phyloP scores from a whole-genome alignment of 106 monocot genomes.

The Allium cepa region DNA sequence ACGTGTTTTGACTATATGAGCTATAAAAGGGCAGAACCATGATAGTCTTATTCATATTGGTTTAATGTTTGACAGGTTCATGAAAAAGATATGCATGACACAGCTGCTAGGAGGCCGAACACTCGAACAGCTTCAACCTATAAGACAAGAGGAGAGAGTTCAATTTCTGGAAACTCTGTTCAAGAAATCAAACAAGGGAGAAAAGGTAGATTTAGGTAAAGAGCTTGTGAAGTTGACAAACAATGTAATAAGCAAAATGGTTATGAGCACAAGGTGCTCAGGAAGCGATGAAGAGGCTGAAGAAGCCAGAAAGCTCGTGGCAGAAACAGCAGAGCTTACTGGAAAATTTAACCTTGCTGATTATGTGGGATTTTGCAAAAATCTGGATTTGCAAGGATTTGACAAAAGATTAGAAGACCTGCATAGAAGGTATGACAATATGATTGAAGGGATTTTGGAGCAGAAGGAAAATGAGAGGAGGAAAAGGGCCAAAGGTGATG shows the following conservation, averaged over 20 bases:
- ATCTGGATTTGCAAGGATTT: conserved; percentile 42
- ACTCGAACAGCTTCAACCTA: conserved; percentile 25
- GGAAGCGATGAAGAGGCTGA: conserved; percentile 15
- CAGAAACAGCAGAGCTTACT: conserved; percentile 31
- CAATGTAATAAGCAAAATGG: conserved; percentile 36
- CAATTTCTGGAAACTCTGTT: conserved; percentile 3
- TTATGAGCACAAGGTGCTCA: conserved; percentile 11
- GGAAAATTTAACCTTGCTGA: conserved; percentile 45
- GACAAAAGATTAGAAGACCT: conserved; percentile 24
- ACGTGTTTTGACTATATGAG: too few species aligned
- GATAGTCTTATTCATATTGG: too few species aligned
- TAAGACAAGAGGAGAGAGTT: conserved; percentile 22
- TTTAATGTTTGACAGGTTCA: conserved; percentile 7
- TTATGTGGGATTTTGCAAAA: conserved; percentile 18
- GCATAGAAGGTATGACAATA: conserved; percentile 26
- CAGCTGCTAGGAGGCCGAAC: conserved; percentile 39
- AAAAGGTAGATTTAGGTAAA: conserved; percentile 12
- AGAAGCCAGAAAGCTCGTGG: conserved; percentile 22
- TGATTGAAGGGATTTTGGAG: conserved; percentile 29
- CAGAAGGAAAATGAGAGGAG: conserved; percentile 21
- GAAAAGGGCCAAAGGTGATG: neutral
- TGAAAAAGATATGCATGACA: conserved; percentile 35
- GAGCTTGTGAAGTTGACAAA: conserved; percentile 39
- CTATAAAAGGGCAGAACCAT: too few species aligned
- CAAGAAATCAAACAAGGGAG: neutral